These are phyloP conservation scores for Leccinellum albellum DNA, from an alignment of 768 basidiomycete genomes.

Conservation along the genomic window DNA sequence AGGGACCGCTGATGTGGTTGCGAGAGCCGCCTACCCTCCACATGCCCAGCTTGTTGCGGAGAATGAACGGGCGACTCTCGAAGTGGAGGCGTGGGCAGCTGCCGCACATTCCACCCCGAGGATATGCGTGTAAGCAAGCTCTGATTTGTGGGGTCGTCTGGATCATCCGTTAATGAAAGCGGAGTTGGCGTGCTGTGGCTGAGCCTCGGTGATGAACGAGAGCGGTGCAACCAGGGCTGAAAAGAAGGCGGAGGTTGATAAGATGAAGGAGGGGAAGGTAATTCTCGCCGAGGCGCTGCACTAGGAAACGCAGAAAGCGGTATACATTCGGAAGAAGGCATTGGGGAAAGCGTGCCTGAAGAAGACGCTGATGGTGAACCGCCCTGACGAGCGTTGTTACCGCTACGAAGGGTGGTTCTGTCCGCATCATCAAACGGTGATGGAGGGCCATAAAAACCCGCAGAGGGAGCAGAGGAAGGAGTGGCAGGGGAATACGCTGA, in stretches of 20 bases:
- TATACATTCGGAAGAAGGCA: conserved; percentile 30
- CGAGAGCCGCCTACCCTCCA: conserved; percentile 22
- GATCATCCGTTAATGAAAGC: conserved; percentile 15
- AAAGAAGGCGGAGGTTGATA: conserved; percentile 28
- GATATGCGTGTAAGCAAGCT: conserved; percentile 19
- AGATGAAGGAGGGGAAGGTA: conserved; percentile 30
- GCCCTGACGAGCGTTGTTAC: conserved; percentile 1
- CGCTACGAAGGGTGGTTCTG: conserved; percentile 8
- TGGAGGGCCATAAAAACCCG: conserved; percentile 19
- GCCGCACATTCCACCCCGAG: conserved; percentile 22
- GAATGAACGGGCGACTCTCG: conserved; percentile 15
- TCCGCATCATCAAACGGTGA: conserved; percentile 24
- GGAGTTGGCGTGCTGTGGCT: conserved; percentile 15
- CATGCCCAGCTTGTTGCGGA: conserved; percentile 10
- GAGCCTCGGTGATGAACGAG: conserved; percentile 37
- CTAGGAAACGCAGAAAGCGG: conserved; percentile 22
- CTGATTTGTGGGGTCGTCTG: conserved; percentile 10
- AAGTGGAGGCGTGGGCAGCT: conserved; percentile 32
- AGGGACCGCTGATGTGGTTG: conserved; percentile 35
- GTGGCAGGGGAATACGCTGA: conserved; percentile 43
- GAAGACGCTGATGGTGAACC: conserved; percentile 20
- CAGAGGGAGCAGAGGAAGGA: conserved; percentile 40
- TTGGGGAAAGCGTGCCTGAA: conserved; percentile 25
- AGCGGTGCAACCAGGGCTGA: conserved; percentile 32
- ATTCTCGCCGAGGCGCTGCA: conserved; percentile 23